A percentile compares a stretch with the other conserved stretches of the same genome.
These are phyloP conservation scores for Beauveria pseudobassiana DNA, from an alignment of 2,329 filamentous ascomycete species.

Conservation along the genomic window DNA sequence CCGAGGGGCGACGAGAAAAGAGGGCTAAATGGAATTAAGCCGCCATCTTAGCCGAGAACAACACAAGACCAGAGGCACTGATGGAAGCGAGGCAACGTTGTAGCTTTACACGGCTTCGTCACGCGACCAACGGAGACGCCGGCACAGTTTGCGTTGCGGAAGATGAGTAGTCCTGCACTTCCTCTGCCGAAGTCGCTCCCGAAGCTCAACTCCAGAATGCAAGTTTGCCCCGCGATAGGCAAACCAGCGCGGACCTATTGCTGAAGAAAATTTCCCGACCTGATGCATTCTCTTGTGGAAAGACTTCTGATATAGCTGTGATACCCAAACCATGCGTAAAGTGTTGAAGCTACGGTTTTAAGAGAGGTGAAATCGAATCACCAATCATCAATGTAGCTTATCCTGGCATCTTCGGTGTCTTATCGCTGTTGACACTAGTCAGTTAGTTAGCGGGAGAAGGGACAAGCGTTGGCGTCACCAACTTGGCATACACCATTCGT, in stretches of 20 bases:
- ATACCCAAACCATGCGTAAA: too few species aligned
- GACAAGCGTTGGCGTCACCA: neutral
- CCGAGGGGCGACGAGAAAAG: neutral
- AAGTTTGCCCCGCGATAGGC: neutral
- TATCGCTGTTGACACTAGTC: too few species aligned
- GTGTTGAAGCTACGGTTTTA: too few species aligned
- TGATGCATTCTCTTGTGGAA: neutral
- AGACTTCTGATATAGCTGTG: neutral
- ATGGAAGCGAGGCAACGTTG: too few species aligned
- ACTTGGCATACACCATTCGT: neutral
- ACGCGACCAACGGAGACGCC: neutral
- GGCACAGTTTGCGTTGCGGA: neutral
- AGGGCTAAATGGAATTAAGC: conserved; percentile 7
- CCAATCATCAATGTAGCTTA: too few species aligned
- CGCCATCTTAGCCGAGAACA: neutral
- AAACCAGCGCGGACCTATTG: neutral
- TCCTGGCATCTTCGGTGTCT: neutral
- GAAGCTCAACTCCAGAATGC: neutral
- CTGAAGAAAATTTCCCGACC: neutral
- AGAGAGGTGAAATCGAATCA: too few species aligned
- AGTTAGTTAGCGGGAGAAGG: neutral
- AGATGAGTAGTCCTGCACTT: neutral
- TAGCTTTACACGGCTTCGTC: too few species aligned
- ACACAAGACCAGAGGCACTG: neutral
- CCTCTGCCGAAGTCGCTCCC: neutral